phyloP scores from a whole-genome alignment of 2,329 filamentous ascomycete species.

The Alternaria longipes region DNA sequence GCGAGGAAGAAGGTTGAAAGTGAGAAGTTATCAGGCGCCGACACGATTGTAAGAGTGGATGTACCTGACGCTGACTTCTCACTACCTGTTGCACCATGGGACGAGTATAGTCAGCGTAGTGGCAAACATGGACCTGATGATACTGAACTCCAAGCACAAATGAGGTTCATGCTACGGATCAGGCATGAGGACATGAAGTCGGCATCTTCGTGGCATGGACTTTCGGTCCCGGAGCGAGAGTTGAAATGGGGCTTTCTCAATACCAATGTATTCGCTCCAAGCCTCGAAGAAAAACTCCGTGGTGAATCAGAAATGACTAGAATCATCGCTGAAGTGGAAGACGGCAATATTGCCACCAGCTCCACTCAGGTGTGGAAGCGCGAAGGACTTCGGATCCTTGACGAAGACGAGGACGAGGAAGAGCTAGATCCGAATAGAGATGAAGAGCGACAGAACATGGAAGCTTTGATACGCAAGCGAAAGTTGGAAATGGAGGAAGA shows the following conservation, averaged over 20 bases:
- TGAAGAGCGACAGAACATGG: slow-evolving; percentile 42
- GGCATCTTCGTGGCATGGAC: slow-evolving; percentile 53
- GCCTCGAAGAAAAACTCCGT: slow-evolving; percentile 52
- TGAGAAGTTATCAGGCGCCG: slow-evolving; percentile 58
- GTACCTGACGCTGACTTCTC: slow-evolving; percentile 60
- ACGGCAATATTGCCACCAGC: slow-evolving; percentile 51
- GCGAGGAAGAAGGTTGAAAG: slow-evolving; percentile 50
- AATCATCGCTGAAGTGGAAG: slow-evolving; percentile 46
- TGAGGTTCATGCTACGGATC: slow-evolving; percentile 46
- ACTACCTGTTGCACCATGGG: slow-evolving; percentile 59
- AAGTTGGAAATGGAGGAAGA: slow-evolving; percentile 36
- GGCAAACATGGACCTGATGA: slow-evolving; percentile 10
- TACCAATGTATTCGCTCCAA: slow-evolving; percentile 49
- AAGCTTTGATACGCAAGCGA: slow-evolving; percentile 52
- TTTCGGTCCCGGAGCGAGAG: slow-evolving; percentile 51
- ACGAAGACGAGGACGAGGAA: slow-evolving; percentile 52
- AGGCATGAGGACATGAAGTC: slow-evolving; percentile 43
- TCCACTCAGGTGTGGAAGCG: slow-evolving; percentile 59
- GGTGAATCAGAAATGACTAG: slow-evolving; percentile 52
- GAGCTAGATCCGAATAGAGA: slow-evolving; percentile 31
- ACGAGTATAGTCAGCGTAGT: slow-evolving; percentile 35
- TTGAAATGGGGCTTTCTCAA: slow-evolving; percentile 61
- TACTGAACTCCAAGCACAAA: slow-evolving; percentile 44
- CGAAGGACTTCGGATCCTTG: slow-evolving; percentile 58
- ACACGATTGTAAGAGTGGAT: slow-evolving; percentile 59